A percentile compares a stretch with the other conserved stretches of the same genome.
phyloP scores from a whole-genome alignment of 495 filamentous ascomycete genomes.

The Lasiosphaeris hirsuta region DNA sequence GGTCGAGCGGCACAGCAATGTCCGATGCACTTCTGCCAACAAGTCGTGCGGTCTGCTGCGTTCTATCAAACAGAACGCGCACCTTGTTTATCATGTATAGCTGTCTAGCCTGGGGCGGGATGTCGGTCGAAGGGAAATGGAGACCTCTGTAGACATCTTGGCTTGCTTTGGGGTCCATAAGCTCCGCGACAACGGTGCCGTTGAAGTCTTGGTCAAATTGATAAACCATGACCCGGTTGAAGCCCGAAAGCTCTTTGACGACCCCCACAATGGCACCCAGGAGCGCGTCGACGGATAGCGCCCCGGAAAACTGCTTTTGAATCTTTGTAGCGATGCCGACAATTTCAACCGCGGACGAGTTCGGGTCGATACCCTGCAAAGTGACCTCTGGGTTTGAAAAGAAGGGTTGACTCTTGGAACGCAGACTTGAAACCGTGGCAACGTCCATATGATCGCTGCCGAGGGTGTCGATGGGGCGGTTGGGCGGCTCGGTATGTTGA shows the following conservation, averaged over 20 bases:
- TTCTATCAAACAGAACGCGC: conserved; percentile 63
- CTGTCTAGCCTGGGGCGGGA: conserved; percentile 33
- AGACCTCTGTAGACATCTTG: conserved; percentile 24
- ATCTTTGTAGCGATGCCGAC: conserved; percentile 23
- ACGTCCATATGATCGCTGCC: conserved; percentile 26
- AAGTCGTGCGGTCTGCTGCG: conserved; percentile 64
- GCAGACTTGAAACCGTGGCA: conserved; percentile 23
- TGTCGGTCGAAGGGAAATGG: conserved; percentile 24
- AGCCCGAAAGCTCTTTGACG: conserved; percentile 21
- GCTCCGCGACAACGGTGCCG: conserved; percentile 24
- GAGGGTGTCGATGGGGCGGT: conserved; percentile 20
- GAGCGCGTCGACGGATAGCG: conserved; percentile 8
- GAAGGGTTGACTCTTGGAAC: conserved; percentile 21
- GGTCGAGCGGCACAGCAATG: conserved; percentile 67
- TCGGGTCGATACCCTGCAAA: conserved; percentile 3
- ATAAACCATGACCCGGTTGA: conserved; percentile 26
- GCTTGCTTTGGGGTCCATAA: conserved; percentile 23
- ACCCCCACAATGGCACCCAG: conserved; percentile 21
- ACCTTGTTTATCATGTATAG: conserved; percentile 72
- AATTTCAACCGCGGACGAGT: conserved; percentile 18
- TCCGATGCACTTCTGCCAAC: conserved; percentile 70
- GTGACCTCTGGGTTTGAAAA: conserved; percentile 2
- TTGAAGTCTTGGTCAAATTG: conserved; percentile 26
- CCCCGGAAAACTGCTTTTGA: conserved; percentile 21
- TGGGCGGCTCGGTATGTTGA: not conserved